Percentiles rank a stretch among this genome's conserved stretches.
Evolutionary conservation across 495 filamentous ascomycete genomes (phyloP).

Genomic region (Neurospora sp.): DNA sequence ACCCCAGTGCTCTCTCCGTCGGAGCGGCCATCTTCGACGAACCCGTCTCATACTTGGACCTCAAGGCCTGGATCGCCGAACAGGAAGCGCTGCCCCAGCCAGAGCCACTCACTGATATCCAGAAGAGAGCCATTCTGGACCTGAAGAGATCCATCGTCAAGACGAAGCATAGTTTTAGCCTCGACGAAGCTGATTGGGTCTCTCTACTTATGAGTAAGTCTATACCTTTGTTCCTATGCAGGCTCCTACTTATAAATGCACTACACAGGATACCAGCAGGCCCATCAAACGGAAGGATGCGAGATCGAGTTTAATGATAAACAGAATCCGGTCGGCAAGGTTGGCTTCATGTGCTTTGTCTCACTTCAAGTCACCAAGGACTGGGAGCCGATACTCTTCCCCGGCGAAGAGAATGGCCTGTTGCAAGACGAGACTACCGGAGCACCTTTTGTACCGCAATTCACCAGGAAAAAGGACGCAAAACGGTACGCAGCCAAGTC

Average conservation of each 20-base stretch:
- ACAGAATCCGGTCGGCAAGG: background rate
- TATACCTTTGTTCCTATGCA: background rate
- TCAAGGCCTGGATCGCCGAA: conserved; percentile 28
- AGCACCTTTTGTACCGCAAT: conserved; percentile 10
- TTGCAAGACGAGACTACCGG: conserved; percentile 2
- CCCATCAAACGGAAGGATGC: conserved; percentile 3
- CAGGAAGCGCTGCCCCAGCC: conserved; percentile 20
- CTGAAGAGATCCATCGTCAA: conserved; percentile 18
- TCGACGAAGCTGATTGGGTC: conserved; percentile 28
- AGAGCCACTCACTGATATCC: conserved; percentile 18
- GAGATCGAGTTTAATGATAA: conserved; percentile 1
- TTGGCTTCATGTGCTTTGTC: conserved; percentile 9
- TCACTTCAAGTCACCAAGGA: conserved; percentile 4
- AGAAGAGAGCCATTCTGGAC: conserved; percentile 21
- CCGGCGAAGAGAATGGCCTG: conserved; percentile 13
- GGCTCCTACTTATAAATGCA: background rate
- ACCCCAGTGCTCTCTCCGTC: background rate
- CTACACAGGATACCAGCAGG: conserved; percentile 12
- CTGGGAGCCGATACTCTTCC: conserved; percentile 16
- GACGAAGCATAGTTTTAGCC: conserved; percentile 13
- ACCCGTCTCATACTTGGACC: conserved; percentile 16
- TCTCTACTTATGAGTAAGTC: conserved; percentile 24
- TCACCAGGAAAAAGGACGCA: conserved; percentile 33
- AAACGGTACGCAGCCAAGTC: conserved; percentile 36
- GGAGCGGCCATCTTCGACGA: conserved; percentile 2